These are phyloP conservation scores for Trichoderma sp. DNA, from an alignment of 2,329 filamentous ascomycete genomes.

Conservation along the genomic window DNA sequence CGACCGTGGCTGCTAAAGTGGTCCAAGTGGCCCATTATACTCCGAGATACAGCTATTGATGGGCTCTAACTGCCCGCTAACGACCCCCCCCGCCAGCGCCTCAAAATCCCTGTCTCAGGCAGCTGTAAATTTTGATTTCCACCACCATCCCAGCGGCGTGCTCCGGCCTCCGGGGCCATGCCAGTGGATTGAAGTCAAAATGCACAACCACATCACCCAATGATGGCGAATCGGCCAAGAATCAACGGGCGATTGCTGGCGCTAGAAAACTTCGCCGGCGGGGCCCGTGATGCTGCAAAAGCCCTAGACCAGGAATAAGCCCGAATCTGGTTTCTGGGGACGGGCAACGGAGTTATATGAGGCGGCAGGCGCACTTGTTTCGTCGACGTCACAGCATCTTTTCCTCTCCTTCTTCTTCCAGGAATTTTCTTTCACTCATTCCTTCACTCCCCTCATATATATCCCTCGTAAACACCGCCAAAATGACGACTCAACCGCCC, in stretches of 20 bases:
- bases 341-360: not conserved
- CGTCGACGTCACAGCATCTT: not conserved
- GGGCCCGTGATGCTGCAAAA: not conserved
- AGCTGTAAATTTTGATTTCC: not conserved
- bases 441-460: not conserved
- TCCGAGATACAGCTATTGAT: not conserved
- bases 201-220: not conserved
- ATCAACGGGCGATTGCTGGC: not conserved
- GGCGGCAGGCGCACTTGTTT: not conserved
- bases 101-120: not conserved
- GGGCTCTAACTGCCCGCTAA: not conserved
- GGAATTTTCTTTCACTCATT: too few species aligned
- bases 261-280: constrained; percentile 13
- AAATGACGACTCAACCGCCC: constrained; percentile 36
- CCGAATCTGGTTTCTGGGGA: not conserved
- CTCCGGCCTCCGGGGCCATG: constrained; percentile 5
- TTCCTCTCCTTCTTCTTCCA: not conserved
- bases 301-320: not conserved
- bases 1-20: not conserved
- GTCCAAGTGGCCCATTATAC: not conserved
- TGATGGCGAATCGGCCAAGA: not conserved
- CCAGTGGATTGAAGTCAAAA: not conserved
- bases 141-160: not conserved
- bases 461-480: not conserved
- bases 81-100: not conserved